Percentiles rank a stretch among this genome's conserved stretches.
phyloP scores from a whole-genome alignment of 768 basidiomycete genomes.

The Boletus rubroflammeus region DNA sequence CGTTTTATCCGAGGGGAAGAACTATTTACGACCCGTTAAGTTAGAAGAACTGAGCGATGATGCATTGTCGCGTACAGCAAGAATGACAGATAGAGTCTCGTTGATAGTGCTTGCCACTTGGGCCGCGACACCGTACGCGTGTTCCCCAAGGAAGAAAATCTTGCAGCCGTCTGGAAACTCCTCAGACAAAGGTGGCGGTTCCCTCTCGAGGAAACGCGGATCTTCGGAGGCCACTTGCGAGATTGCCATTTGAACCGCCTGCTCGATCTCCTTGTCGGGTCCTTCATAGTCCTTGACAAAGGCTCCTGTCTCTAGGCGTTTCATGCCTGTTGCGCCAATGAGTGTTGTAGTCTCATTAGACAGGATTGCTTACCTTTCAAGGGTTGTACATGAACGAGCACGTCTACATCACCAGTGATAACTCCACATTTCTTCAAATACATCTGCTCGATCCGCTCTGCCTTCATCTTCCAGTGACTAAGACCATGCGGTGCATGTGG shows the following conservation, averaged over 20 bases:
- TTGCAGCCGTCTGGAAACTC: slow-evolving; percentile 90
- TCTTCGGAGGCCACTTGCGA: slow-evolving; percentile 83
- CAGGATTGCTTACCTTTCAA: slow-evolving; percentile 65
- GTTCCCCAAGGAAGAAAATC: slow-evolving; percentile 94
- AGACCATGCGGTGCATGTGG: slow-evolving; percentile 70
- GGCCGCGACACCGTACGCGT: slow-evolving; percentile 94
- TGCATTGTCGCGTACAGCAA: slow-evolving; percentile 59
- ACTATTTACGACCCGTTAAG: slow-evolving; percentile 42
- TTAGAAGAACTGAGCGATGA: not conserved
- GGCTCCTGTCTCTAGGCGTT: slow-evolving; percentile 82
- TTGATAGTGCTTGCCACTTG: slow-evolving; percentile 76
- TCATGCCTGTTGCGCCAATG: slow-evolving; percentile 58
- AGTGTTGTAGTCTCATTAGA: not conserved
- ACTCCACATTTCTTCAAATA: slow-evolving; percentile 92
- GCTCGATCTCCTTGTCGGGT: slow-evolving; percentile 75
- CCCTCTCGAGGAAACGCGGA: slow-evolving; percentile 78
- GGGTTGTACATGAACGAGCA: slow-evolving; percentile 84
- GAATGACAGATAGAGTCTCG: slow-evolving; percentile 69
- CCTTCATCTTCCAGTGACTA: slow-evolving; percentile 74
- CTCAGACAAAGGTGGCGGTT: slow-evolving; percentile 74
- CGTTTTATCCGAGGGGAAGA: slow-evolving; percentile 77
- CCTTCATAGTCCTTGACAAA: slow-evolving; percentile 94
- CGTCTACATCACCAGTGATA: slow-evolving; percentile 74
- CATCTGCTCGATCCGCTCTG: slow-evolving; percentile 74
- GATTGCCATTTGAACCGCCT: slow-evolving; percentile 84